Conservation (phyloP, 345 rosid species). For the Brassica juncea region DNA sequence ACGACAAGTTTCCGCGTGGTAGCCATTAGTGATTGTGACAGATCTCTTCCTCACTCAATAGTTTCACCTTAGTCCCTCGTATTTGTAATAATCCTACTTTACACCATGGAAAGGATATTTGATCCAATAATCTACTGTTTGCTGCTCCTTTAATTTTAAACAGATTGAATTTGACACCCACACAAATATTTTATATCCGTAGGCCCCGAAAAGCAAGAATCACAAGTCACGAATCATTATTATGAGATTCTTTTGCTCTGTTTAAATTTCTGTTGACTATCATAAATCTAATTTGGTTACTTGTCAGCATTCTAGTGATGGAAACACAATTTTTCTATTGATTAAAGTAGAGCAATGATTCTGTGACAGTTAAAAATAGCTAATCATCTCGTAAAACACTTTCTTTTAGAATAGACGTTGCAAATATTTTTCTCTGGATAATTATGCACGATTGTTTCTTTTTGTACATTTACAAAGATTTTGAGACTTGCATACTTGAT, state of each 20-base stretch:
- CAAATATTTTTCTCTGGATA: neutral
- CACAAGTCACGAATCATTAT: conserved; percentile 11
- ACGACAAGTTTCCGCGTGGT: conserved; percentile 54
- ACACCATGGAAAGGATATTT: neutral
- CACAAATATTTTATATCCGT: neutral
- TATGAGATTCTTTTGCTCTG: conserved; percentile 18
- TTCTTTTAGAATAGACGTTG: neutral
- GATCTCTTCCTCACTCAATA: conserved; percentile 28
- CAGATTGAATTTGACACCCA: neutral
- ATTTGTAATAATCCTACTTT: neutral
- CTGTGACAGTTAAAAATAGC: neutral
- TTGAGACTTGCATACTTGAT: neutral
- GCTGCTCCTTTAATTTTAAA: conserved; percentile 1
- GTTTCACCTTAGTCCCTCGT: conserved; percentile 32
- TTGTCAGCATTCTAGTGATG: conserved; percentile 12
- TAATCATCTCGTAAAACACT: neutral
- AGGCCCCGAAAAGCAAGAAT: neutral
- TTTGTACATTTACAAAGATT: neutral
- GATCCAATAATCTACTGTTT: neutral
- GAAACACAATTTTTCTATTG: neutral
- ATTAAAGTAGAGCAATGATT: neutral
- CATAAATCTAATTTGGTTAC: neutral
- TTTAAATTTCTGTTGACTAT: conserved; percentile 9
- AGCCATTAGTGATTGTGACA: conserved; percentile 54
- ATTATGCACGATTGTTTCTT: neutral